These are phyloP conservation scores for Hypomontagnella monticulosa DNA, from an alignment of 495 filamentous ascomycete species.

Conservation along the genomic window DNA sequence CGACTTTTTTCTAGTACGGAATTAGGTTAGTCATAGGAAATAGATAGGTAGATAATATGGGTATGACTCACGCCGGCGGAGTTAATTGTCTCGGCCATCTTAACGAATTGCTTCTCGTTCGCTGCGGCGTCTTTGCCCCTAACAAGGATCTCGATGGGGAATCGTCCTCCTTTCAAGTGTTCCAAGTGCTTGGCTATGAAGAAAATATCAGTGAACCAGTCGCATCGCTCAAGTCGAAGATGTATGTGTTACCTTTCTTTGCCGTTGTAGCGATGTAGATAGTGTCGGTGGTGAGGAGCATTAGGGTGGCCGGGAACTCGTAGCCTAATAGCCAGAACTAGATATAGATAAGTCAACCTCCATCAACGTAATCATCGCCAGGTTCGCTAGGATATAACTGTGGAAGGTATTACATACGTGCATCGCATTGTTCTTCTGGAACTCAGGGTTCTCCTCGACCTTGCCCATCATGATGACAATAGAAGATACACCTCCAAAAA, in stretches of 20 bases:
- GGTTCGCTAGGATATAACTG: conserved; percentile 9
- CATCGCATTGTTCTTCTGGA: conserved; percentile 93
- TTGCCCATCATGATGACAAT: conserved; percentile 93
- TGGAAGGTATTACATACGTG: conserved; percentile 71
- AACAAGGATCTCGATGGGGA: conserved; percentile 87
- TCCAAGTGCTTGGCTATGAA: conserved; percentile 88
- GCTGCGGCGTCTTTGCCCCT: conserved; percentile 87
- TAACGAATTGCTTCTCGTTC: conserved; percentile 86
- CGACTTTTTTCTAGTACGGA: conserved; percentile 80
- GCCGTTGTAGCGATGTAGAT: conserved; percentile 92
- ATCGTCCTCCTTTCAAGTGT: conserved; percentile 88
- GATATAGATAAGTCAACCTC: conserved; percentile 22
- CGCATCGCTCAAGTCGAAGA: background rate
- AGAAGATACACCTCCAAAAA: conserved; percentile 85
- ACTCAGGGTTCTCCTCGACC: conserved; percentile 83
- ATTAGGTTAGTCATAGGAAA: conserved; percentile 5
- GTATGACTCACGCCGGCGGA: conserved; percentile 76
- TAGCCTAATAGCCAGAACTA: conserved; percentile 99
- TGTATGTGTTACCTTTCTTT: conserved; percentile 81
- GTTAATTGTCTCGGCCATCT: conserved; percentile 86
- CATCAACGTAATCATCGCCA: background rate
- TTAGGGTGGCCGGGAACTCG: conserved; percentile 95
- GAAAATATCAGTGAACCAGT: conserved; percentile 38
- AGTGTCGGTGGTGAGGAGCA: conserved; percentile 87
- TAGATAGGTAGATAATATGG: background rate